phyloP scores from a whole-genome alignment of 2,329 filamentous ascomycete genomes.

The Remersonia thermophila region DNA sequence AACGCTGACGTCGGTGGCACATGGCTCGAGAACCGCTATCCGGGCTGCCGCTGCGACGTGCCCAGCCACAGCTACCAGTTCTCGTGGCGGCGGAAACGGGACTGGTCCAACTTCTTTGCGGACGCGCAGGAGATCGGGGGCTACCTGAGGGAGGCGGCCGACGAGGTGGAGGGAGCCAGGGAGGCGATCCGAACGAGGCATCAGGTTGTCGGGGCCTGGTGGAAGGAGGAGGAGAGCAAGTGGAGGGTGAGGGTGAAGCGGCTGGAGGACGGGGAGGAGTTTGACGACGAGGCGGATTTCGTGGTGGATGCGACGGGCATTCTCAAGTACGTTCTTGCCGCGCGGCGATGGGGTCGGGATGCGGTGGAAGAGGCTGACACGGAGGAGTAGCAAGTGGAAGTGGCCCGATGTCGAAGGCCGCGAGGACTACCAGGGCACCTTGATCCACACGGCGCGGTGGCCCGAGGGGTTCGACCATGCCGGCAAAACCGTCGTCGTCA shows the following conservation, averaged over 20 bases:
- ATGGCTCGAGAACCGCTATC: conserved; percentile 48
- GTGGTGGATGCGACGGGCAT: conserved; percentile 39
- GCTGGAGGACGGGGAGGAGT: conserved; percentile 26
- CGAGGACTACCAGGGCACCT: conserved; percentile 32
- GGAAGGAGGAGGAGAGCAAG: conserved; percentile 30
- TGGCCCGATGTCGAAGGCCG: conserved; percentile 38
- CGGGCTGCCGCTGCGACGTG: conserved; percentile 44
- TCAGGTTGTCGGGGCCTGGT: conserved; percentile 29
- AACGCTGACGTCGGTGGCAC: conserved; percentile 43
- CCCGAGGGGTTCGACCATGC: conserved; percentile 34
- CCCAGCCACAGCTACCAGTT: conserved; percentile 52
- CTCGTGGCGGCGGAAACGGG: conserved; percentile 45
- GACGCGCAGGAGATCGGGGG: conserved; percentile 41
- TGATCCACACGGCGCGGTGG: conserved; percentile 44
- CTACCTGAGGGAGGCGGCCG: conserved; percentile 37
- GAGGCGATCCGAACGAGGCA: conserved; percentile 32
- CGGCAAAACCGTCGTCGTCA: conserved; percentile 42
- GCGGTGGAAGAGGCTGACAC: conserved; percentile 1
- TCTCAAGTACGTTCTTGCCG: conserved; percentile 33
- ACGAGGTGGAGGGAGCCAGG: conserved; percentile 32
- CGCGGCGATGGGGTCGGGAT: too few species aligned
- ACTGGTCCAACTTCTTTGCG: conserved; percentile 47
- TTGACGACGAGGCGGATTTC: conserved; percentile 35
- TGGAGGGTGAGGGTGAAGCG: conserved; percentile 32
- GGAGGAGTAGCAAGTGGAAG: conserved; percentile 32